phyloP scores from a whole-genome alignment of 208 protist genomes.

The Trypanosomatidae sp. region DNA sequence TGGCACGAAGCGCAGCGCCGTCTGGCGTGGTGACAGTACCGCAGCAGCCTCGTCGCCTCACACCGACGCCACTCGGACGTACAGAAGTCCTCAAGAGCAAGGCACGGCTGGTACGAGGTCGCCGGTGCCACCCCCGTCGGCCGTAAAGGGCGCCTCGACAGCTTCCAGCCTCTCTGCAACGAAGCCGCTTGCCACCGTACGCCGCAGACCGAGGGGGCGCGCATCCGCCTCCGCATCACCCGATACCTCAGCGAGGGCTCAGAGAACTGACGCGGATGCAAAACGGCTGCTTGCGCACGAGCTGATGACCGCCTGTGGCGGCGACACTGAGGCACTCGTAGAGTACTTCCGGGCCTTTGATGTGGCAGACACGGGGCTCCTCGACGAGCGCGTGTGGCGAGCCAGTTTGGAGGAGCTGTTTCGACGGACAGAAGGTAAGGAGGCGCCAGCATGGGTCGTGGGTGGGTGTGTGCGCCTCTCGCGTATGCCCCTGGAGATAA shows the following conservation, averaged over 20 bases:
- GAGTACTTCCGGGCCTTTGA: slow-evolving; percentile 42
- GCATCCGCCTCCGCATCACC: background rate
- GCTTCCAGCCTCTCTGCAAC: background rate
- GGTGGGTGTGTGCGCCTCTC: slow-evolving; percentile 39
- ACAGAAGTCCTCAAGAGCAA: background rate
- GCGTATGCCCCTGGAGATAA: slow-evolving; percentile 28
- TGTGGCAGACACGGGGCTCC: slow-evolving; percentile 32
- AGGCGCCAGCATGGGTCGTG: slow-evolving; percentile 44
- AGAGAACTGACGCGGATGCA: background rate
- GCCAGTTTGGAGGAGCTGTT: slow-evolving; percentile 39
- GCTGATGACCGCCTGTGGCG: slow-evolving; percentile 30
- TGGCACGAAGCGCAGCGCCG: background rate
- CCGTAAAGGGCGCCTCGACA: background rate
- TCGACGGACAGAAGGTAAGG: background rate
- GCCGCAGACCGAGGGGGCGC: background rate
- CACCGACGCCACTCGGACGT: background rate
- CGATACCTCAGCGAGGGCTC: background rate
- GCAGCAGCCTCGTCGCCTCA: background rate
- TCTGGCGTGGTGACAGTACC: background rate
- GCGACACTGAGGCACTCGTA: slow-evolving; percentile 33
- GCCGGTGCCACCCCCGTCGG: background rate
- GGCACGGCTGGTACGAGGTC: background rate
- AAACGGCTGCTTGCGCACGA: slow-evolving; percentile 24
- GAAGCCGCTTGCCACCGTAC: background rate
- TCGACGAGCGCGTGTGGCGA: slow-evolving; percentile 39